Conservation (phyloP, 139 green algal species). For the Closterium sp. region DNA sequence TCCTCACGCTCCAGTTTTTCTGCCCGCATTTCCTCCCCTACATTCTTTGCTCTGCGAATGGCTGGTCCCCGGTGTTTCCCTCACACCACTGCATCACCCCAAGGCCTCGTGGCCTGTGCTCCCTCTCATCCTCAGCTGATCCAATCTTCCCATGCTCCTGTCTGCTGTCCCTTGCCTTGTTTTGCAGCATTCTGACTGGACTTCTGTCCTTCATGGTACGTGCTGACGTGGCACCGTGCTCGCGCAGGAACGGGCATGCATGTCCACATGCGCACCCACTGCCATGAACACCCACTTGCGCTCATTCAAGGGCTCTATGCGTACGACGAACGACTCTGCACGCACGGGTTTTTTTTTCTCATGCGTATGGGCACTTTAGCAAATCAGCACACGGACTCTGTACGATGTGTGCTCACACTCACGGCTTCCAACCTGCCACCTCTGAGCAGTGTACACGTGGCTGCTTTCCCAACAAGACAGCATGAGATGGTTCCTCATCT, state of each 20-base stretch:
- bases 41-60: not conserved
- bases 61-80: not conserved
- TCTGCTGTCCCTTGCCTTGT: not conserved
- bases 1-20: not conserved
- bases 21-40: not conserved
- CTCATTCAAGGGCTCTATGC: not conserved
- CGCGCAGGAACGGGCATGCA: not conserved
- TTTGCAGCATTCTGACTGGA: slow-evolving; percentile 36
- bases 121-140: not conserved
- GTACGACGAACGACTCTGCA: not conserved
- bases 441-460: too few species aligned
- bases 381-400: too few species aligned
- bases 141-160: not conserved
- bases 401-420: not conserved
- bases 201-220: slow-evolving; percentile 46
- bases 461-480: too few species aligned
- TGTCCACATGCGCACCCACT: too few species aligned
- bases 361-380: not conserved
- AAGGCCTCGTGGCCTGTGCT: not conserved
- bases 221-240: not conserved
- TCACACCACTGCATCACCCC: not conserved
- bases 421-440: not conserved
- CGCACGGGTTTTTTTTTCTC: not conserved
- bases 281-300: not conserved
- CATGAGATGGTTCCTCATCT: too few species aligned